These are phyloP conservation scores for Francoa sonchifolia DNA, from an alignment of 441 rosid species.

Conservation along the genomic window DNA sequence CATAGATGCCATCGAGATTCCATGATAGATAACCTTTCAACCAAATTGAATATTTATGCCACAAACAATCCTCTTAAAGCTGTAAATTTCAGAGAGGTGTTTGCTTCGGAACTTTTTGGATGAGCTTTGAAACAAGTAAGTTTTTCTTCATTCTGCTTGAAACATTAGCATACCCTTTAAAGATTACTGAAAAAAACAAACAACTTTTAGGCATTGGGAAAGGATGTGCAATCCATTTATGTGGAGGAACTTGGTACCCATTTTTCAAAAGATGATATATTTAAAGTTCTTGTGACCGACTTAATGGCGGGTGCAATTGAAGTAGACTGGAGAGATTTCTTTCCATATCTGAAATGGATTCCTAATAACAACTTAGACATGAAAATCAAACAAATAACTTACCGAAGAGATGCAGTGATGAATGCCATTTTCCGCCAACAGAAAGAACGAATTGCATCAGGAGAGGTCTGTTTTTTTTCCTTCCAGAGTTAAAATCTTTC, in stretches of 20 bases:
- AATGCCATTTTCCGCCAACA: conserved; percentile 41
- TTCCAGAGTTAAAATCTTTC: neutral
- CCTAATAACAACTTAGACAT: conserved; percentile 42
- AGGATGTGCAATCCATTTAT: conserved; percentile 42
- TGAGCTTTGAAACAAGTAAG: conserved; percentile 59
- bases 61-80: conserved; percentile 25
- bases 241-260: conserved; percentile 46
- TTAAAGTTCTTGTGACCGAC: conserved; percentile 41
- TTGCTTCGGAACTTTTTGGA: conserved; percentile 60
- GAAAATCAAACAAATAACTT: conserved; percentile 33
- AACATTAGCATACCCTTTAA: neutral
- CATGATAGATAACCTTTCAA: conserved; percentile 36
- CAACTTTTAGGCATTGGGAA: conserved; percentile 46
- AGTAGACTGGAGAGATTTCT: conserved; percentile 95
- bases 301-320: conserved; percentile 73
- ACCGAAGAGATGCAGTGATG: conserved; percentile 47
- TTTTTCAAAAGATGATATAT: conserved; percentile 43
- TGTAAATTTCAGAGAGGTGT: conserved; percentile 59
- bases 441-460: conserved; percentile 35
- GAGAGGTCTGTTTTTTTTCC: conserved; percentile 24
- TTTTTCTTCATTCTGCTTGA: conserved; percentile 1
- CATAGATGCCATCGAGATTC: conserved; percentile 44
- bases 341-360: conserved; percentile 74
- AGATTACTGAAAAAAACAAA: neutral
- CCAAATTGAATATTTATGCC: conserved; percentile 30